Evolutionary conservation across 768 basidiomycete species (phyloP).

Genomic region (Tremella yokohamensis): DNA sequence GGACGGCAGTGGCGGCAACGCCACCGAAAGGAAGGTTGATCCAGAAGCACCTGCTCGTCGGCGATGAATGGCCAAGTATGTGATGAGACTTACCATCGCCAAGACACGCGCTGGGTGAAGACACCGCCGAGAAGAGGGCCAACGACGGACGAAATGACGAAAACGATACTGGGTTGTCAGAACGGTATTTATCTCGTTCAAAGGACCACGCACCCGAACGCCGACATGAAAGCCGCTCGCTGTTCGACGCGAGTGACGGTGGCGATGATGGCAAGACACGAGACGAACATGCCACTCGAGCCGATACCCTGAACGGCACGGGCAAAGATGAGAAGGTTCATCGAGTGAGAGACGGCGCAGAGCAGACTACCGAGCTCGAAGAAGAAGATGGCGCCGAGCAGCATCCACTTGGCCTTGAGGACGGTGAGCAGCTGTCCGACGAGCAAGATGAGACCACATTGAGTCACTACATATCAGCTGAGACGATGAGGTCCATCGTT

Average conservation of each 20-base stretch:
- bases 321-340: conserved; percentile 44
- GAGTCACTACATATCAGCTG: conserved; percentile 24
- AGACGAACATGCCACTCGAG: conserved; percentile 51
- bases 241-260: conserved; percentile 34
- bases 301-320: conserved; percentile 44
- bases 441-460: conserved; percentile 47
- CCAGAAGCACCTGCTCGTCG: conserved; percentile 46
- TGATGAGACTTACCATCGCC: conserved; percentile 38
- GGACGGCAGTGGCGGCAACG: conserved; percentile 49
- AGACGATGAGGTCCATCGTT: conserved; percentile 2
- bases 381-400: conserved; percentile 47
- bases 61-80: neutral
- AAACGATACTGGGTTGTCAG: conserved; percentile 24
- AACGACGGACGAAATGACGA: conserved; percentile 44
- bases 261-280: conserved; percentile 54
- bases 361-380: conserved; percentile 50
- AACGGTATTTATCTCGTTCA: neutral
- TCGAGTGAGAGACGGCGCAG: conserved; percentile 47
- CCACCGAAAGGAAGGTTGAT: conserved; percentile 47
- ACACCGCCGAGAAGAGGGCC: conserved; percentile 51
- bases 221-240: conserved; percentile 45
- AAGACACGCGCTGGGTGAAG: conserved; percentile 49
- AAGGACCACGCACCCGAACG: conserved; percentile 25
- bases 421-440: conserved; percentile 48
- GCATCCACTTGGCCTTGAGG: conserved; percentile 48